Evolutionary conservation across 192 early-diverging fungal species (phyloP), one percentile per base, ranked within the genome.

Genomic region (Cetraspora pellucida): DNA sequence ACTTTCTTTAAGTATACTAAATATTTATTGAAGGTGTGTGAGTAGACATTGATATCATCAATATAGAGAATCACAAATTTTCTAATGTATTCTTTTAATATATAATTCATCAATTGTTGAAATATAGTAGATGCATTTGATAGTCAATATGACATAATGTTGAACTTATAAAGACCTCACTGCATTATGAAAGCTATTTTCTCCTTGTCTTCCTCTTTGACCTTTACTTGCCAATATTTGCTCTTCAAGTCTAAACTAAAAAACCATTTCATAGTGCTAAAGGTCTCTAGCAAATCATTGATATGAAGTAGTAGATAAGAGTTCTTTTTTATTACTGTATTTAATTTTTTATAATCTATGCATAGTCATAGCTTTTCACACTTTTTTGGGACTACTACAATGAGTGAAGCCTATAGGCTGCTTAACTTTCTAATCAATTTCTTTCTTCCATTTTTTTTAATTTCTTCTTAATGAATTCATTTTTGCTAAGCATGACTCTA

Each of bases 41-140:
- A 86, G 60, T 75, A 90, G 0, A 90, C 79, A 2, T 85, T 70
- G 23, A 90, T 81, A 70, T 88, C 81, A 71, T 90, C 84, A 5
- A 86, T 52, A 31, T 86, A 86, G 0, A 77, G 77, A 0, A 84
- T 55, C 0, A 68, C 55, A 27, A 75, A 78, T 3, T 75, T 68
- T 23, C 81, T 72, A 2, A 79, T 23, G 9, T 69, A 58, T 0
- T 78, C 79, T 0, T 31, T 21, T 11, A 87, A 28, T 1, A 86
- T 70, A 16, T 75, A 57, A 31, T 87, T 82, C 77, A 86, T 81
- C 13, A 86, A 57, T 0, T 63, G 59, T 74, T 87, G 80, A 19
- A 87, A 87, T 0, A 80, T 74, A 0, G 80, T 82, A 0, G 82
- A 85, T 0, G 83, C 79, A 60, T 85, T 85, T 8, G 54, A 72